Percentiles rank a stretch among this genome's conserved stretches.
phyloP scores from a whole-genome alignment of 306 rosid genomes.

The Cicer cuneatum region DNA sequence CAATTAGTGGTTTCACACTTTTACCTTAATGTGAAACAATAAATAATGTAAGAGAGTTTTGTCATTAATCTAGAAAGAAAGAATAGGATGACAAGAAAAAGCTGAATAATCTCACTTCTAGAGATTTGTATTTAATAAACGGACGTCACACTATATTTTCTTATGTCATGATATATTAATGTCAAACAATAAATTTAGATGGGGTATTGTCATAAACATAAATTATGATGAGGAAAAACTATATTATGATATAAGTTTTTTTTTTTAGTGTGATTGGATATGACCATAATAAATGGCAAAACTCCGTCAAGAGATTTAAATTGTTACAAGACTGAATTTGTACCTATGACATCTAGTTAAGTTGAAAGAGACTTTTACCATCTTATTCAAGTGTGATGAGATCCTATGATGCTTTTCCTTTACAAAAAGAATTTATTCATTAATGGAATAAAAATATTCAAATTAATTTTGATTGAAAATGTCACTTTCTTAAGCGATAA shows the following conservation, averaged over 20 bases:
- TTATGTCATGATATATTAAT: not conserved
- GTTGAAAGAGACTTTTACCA: too few species aligned
- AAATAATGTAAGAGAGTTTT: not conserved
- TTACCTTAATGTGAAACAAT: slow-evolving; percentile 14
- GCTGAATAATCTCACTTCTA: not conserved
- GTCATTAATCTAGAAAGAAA: not conserved
- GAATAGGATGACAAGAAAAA: not conserved
- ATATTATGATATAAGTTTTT: too few species aligned
- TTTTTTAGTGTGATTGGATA: too few species aligned
- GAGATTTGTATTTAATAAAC: not conserved
- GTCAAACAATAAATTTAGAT: not conserved
- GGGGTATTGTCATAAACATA: not conserved
- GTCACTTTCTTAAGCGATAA: too few species aligned
- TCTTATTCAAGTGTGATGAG: accelerated
- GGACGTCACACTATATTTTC: not conserved
- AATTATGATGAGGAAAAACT: not conserved
- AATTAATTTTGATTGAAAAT: too few species aligned
- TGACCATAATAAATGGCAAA: accelerated
- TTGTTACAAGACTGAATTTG: too few species aligned
- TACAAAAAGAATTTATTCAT: too few species aligned
- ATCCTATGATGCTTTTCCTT: too few species aligned
- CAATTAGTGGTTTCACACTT: slow-evolving; percentile 1
- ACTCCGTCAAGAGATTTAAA: too few species aligned
- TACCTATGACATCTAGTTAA: too few species aligned
- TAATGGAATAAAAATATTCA: too few species aligned